A percentile compares a stretch with the other conserved stretches of the same genome.
Conservation (phyloP, 345 rosid species). For the Heritiera fomes region DNA sequence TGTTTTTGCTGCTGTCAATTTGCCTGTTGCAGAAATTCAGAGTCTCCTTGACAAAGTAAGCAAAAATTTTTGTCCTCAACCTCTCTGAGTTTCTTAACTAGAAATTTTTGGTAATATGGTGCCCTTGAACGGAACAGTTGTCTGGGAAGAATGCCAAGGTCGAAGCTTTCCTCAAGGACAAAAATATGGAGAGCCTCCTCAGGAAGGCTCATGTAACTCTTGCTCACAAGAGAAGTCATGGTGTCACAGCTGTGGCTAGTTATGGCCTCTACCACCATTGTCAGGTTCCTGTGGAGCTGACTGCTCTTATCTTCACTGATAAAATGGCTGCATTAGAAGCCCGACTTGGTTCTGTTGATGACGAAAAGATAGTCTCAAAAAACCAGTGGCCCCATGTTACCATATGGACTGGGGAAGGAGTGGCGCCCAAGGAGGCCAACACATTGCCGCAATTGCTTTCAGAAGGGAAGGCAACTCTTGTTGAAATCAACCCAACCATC, state of each 20-base stretch:
- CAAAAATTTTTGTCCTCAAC: not conserved
- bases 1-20: constrained; percentile 77
- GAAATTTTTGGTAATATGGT: not conserved
- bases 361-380: constrained; percentile 55
- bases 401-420: constrained; percentile 77
- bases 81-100: not conserved
- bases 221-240: constrained; percentile 93
- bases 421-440: constrained; percentile 77
- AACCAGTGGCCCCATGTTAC: constrained; percentile 94
- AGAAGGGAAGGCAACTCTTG: constrained; percentile 69
- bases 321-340: constrained; percentile 82
- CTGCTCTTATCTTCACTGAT: constrained; percentile 65
- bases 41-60: constrained; percentile 65
- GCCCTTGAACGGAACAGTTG: constrained; percentile 43
- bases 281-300: constrained; percentile 67
- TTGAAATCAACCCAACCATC: constrained; percentile 66
- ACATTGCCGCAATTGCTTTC: constrained; percentile 53
- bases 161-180: constrained; percentile 56
- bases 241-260: constrained; percentile 75
- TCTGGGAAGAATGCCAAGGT: constrained; percentile 43
- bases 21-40: constrained; percentile 55
- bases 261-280: constrained; percentile 51
- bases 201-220: constrained; percentile 76
- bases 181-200: constrained; percentile 48
- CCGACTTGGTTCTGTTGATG: constrained; percentile 65